These are phyloP conservation scores for Globisporangium cystogenes DNA, from an alignment of 352 stramenopile genomes.

Conservation along the genomic window DNA sequence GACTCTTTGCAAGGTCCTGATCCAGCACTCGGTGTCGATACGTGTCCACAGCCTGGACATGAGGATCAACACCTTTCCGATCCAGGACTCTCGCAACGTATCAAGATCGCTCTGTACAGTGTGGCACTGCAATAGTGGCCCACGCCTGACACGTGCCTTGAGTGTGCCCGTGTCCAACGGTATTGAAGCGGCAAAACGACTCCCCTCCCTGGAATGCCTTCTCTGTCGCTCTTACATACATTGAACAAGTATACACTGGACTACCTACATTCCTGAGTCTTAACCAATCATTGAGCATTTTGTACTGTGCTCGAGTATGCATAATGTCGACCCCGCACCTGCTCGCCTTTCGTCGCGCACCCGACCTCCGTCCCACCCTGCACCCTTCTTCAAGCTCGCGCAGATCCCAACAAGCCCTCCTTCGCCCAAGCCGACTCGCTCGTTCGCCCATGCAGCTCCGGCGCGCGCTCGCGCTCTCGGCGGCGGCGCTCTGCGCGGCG, in stretches of 20 bases:
- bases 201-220: neutral
- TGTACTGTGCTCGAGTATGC: neutral
- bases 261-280: neutral
- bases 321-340: neutral
- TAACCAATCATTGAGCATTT: neutral
- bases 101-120: constrained; percentile 8
- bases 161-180: constrained; percentile 10
- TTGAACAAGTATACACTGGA: neutral
- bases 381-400: constrained; percentile 10
- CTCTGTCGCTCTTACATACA: neutral
- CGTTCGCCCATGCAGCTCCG: constrained; percentile 77
- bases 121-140: constrained; percentile 3
- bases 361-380: constrained; percentile 1
- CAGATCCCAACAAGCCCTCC: constrained; percentile 7
- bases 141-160: neutral
- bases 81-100: too few species aligned
- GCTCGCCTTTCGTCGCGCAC: neutral
- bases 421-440: constrained; percentile 22
- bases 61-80: too few species aligned
- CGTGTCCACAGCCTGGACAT: too few species aligned
- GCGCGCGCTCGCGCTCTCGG: constrained; percentile 55
- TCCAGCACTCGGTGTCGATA: too few species aligned
- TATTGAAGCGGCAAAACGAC: constrained; percentile 4
- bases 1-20: too few species aligned
- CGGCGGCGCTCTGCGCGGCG: neutral